Conservation (phyloP, 2,329 filamentous ascomycete genomes). For the Alternaria sp. region DNA sequence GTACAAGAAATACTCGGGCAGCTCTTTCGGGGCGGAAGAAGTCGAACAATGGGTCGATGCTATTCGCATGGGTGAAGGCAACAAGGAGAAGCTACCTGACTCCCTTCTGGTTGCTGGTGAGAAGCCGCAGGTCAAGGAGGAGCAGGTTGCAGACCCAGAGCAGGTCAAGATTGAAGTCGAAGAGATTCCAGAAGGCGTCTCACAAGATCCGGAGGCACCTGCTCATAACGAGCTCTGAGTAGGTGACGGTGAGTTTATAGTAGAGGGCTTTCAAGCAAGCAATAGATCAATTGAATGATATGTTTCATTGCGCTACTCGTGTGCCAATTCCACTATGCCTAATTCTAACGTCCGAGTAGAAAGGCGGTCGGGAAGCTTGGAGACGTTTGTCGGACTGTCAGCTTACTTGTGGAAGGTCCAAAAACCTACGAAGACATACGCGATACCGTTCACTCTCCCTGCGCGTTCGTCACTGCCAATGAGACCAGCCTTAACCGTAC, state of each 20-base stretch:
- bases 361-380: background rate
- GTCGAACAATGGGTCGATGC: constrained; percentile 89
- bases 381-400: background rate
- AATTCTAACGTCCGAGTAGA: too few species aligned
- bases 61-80: constrained; percentile 87
- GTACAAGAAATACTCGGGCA: constrained; percentile 77
- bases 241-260: background rate
- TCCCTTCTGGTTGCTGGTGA: constrained; percentile 47
- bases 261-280: background rate
- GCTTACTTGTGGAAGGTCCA: background rate
- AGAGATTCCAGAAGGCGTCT: constrained; percentile 35
- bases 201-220: constrained; percentile 14
- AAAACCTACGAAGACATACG: background rate
- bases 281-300: background rate
- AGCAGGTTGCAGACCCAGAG: constrained; percentile 38
- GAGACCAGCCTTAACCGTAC: background rate
- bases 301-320: background rate
- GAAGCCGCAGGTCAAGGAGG: constrained; percentile 30
- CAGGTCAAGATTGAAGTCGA: constrained; percentile 46
- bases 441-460: background rate
- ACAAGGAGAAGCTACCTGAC: constrained; percentile 74
- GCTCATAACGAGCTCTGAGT: constrained; percentile 41
- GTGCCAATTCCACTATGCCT: too few species aligned
- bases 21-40: constrained; percentile 64
- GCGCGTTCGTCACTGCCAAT: background rate